Evolutionary conservation across 345 rosid species (phyloP).

Genomic region (Erysimum cheiranthoides): DNA sequence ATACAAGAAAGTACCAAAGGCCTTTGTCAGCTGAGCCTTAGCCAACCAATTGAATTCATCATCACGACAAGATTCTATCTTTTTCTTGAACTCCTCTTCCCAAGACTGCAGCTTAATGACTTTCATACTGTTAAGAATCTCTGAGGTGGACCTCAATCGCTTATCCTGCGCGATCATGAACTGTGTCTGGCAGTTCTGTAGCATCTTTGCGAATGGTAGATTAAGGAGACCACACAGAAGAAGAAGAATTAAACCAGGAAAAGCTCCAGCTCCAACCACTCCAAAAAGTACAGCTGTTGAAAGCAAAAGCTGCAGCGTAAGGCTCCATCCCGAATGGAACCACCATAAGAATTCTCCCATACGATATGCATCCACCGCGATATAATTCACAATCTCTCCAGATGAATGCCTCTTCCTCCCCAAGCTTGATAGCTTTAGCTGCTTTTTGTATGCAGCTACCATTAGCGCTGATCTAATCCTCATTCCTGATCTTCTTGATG

Average conservation of each 20-base stretch:
- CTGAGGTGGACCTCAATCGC: conserved; percentile 66
- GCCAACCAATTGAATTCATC: conserved; percentile 72
- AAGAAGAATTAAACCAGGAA: conserved; percentile 63
- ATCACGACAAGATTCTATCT: conserved; percentile 60
- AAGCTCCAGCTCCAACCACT: conserved; percentile 67
- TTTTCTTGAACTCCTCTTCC: conserved; percentile 74
- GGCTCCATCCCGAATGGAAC: conserved; percentile 72
- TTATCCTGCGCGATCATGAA: conserved; percentile 77
- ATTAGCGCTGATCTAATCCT: conserved; percentile 74
- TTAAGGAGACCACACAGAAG: conserved; percentile 57
- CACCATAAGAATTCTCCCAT: conserved; percentile 86
- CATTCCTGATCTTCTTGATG: conserved; percentile 73
- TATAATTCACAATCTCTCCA: conserved; percentile 79
- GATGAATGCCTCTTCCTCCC: conserved; percentile 73
- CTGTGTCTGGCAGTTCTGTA: conserved; percentile 64
- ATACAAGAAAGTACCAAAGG: conserved; percentile 57
- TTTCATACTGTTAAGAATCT: conserved; percentile 76
- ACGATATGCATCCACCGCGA: conserved; percentile 76
- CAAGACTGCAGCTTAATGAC: conserved; percentile 81
- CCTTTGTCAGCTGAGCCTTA: conserved; percentile 56
- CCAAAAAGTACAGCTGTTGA: conserved; percentile 57
- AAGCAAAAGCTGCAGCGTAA: conserved; percentile 58
- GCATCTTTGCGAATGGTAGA: conserved; percentile 63
- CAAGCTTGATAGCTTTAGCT: conserved; percentile 65
- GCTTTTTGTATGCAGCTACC: conserved; percentile 71